Evolutionary conservation across 495 filamentous ascomycete genomes (phyloP), one percentile per base, ranked within the genome.

Genomic region (Hypomontagnella submonticulosa): DNA sequence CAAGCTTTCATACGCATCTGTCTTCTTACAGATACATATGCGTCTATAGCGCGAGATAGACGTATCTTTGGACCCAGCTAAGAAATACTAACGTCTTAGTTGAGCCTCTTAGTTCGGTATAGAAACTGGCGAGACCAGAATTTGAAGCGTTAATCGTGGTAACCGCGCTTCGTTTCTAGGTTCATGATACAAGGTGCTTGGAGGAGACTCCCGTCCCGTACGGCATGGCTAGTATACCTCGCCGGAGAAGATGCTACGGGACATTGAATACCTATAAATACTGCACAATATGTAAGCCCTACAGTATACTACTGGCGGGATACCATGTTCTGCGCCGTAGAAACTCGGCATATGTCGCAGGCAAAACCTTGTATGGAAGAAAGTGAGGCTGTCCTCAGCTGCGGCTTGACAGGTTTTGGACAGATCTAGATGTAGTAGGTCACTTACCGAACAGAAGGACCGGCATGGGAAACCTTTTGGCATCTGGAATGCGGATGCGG

Each of bases 301-400:
- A 27, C 23, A 27, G 6, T 27, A 27, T 27, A 27, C 23, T 27
- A 27, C 23, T 27, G 6, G 23, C 23, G 23, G 23, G 23, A 27
- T 27, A 6, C 3, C 23, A 27, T 27, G 23, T 6, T 6, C 6
- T 27, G 23, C 23, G 23, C 23, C 23, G 3, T 27, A 6, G 23
- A 27, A 27, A 27, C 6, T 27, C 23, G 23, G 23, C 23, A 27
- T 27, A 27, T 27, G 3, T 27, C 23, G 23, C 23, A 27, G 23
- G 33, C n/a, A 13, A 13, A 20, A 43, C n/a, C 23, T 23, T 20
- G 20, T 30, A 7, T 34, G 8, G 0, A 6, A 50, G 9, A 50
- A 50, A 60, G 47, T 44, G 27, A 51, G 57, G 38, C 57, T 60
- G 47, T 46, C 23, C 6, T 27, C 23, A 6, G 23, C 23, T 2